Evolutionary conservation across 345 rosid species (phyloP), one percentile per base, ranked within the genome.

Genomic region (Salix dunnii): DNA sequence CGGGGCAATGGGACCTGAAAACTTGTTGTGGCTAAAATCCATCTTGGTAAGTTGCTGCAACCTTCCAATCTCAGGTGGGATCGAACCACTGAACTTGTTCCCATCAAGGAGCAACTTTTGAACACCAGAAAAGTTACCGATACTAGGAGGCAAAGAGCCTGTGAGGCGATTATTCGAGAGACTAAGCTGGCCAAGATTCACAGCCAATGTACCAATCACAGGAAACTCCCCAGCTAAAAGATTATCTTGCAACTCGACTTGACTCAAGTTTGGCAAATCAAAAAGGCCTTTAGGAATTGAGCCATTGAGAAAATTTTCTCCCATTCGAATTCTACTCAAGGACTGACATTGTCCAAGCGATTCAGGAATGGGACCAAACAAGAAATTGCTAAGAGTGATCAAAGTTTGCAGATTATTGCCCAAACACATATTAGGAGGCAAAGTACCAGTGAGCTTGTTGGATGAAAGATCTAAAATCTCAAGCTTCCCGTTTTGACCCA

Each of bases 41-140:
- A 94, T 82, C 85, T 92, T 92, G 0, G 98, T 88, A 1, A 94
- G 90, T 76, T 94, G 97, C 67, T 94, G 94, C 3, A 94, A 82
- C 63, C 78, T 89, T 67, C 98, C 98, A 68, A 94, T 84, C 77
- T 90, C 87, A 1, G 93, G 86, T 14, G 97, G 98, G 79, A 94
- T 92, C 30, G 63, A 81, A 61, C 97, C 98, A 55, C 85, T 76
- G 74, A 94, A 94, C 75, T 87, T 81, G 89, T 94, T 94, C 2
- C 98, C 98, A 55, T 94, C 94, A 4, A 94, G 93, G 23, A 94
- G 92, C 53, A 94, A 82, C 84, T 94, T 94, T 81, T 94, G 98
- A 11, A 94, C 91, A 7, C 92, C 97, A 17, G 91, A 75, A 75
- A 94, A 92, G 83, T 92, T 94, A 1, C 98, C 97, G 14, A 94